Evolutionary conservation across 129 eudicot genomes (phyloP).

Genomic region (Lactuca sativa): DNA sequence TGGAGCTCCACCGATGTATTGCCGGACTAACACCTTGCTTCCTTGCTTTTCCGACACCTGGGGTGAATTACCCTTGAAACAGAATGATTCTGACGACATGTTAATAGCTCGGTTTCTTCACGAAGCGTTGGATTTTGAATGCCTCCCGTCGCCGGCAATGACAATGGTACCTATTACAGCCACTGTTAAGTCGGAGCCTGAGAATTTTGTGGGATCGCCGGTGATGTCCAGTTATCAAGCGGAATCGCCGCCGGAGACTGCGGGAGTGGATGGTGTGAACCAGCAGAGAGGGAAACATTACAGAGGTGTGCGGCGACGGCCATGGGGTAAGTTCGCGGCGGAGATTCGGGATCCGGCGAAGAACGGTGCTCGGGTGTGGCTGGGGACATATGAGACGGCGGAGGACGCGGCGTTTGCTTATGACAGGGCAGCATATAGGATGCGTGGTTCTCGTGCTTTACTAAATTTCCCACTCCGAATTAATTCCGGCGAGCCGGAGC

Average conservation of each 20-base stretch:
- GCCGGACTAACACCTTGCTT: constrained; percentile 37
- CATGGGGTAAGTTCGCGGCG: constrained; percentile 92
- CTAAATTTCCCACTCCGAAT: constrained; percentile 72
- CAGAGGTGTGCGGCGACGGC: constrained; percentile 75
- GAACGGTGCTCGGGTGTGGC: constrained; percentile 84
- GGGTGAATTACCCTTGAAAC: constrained; percentile 36
- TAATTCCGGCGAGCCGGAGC: constrained; percentile 86
- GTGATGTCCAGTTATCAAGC: constrained; percentile 4
- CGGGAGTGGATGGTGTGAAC: constrained; percentile 11
- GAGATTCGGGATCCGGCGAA: constrained; percentile 86
- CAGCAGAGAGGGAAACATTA: constrained; percentile 52
- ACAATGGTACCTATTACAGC: background rate
- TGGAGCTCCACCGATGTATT: constrained; percentile 13
- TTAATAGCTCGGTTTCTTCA: constrained; percentile 19
- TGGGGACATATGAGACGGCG: constrained; percentile 84
- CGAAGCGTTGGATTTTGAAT: constrained; percentile 40
- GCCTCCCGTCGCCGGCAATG: background rate
- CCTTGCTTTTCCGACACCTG: constrained; percentile 46
- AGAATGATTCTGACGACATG: constrained; percentile 44
- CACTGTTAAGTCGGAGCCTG: constrained; percentile 47
- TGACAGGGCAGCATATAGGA: constrained; percentile 70
- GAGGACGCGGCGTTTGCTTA: constrained; percentile 86
- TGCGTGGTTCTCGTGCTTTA: constrained; percentile 84
- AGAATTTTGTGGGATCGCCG: constrained; percentile 5
- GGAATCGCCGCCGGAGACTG: constrained; percentile 10